A percentile compares a stretch with the other conserved stretches of the same genome.
Evolutionary conservation across 1,284 basidiomycete species (phyloP).

Genomic region (Schizophyllum commune): DNA sequence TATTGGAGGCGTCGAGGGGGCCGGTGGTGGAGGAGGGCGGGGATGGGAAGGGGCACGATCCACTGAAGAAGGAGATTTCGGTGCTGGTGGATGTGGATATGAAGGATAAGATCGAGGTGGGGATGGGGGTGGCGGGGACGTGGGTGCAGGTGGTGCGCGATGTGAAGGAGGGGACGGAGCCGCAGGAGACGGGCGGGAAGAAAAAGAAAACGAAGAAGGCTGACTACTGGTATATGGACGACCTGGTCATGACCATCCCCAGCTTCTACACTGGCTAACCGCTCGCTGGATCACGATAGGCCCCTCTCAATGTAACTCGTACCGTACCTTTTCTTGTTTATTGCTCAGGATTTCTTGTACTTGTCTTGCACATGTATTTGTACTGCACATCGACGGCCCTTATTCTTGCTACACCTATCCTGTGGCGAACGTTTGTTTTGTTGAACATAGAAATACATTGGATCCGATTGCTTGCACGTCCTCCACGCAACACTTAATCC

Average conservation of each 20-base stretch:
- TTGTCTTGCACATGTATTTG: not conserved
- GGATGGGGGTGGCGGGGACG: conserved; percentile 49
- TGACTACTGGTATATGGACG: conserved; percentile 38
- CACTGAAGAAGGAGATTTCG: conserved; percentile 44
- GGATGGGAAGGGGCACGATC: conserved; percentile 32
- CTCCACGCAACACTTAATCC: not conserved
- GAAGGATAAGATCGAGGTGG: conserved; percentile 34
- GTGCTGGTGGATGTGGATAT: conserved; percentile 43
- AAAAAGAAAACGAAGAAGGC: conserved; percentile 28
- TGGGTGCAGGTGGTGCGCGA: conserved; percentile 53
- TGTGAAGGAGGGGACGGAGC: conserved; percentile 15
- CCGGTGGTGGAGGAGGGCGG: conserved; percentile 22
- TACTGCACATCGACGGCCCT: not conserved
- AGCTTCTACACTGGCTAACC: conserved; percentile 20
- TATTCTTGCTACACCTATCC: no score
- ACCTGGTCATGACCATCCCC: conserved; percentile 24
- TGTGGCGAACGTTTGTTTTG: no score
- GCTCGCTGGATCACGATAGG: not conserved
- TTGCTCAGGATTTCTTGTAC: not conserved
- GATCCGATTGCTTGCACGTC: not conserved
- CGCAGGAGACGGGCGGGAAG: conserved; percentile 21
- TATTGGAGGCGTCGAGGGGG: conserved; percentile 38
- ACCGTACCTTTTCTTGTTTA: not conserved
- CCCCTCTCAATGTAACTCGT: not conserved
- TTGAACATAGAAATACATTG: not conserved